A percentile compares a stretch with the other conserved stretches of the same genome.
These are phyloP conservation scores for Trichoderma citrinoviride DNA, from an alignment of 2,329 filamentous ascomycete species.

Conservation along the genomic window DNA sequence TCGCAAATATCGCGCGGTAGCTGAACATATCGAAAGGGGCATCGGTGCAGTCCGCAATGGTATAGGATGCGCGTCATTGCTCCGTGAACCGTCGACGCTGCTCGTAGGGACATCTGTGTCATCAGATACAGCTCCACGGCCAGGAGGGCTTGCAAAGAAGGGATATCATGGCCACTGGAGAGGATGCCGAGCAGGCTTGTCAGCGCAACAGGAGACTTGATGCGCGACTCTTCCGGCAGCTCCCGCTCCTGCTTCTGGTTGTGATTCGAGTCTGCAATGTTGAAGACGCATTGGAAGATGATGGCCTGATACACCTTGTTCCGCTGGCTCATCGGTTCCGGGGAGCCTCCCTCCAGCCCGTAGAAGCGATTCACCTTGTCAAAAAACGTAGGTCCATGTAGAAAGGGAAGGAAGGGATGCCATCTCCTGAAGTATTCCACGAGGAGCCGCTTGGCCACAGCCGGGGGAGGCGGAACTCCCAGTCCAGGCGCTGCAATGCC, in stretches of 20 bases:
- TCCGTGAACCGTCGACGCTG: slow-evolving; percentile 13
- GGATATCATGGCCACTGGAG: slow-evolving; percentile 18
- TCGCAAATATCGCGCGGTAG: slow-evolving; percentile 16
- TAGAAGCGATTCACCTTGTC: slow-evolving; percentile 16
- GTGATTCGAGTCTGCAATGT: slow-evolving; percentile 17
- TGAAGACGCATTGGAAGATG: slow-evolving; percentile 17
- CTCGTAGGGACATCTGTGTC: slow-evolving; percentile 18
- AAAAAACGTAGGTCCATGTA: slow-evolving; percentile 14
- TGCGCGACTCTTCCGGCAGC: slow-evolving; percentile 12
- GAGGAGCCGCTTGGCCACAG: slow-evolving; percentile 12
- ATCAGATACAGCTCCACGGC: slow-evolving; percentile 19
- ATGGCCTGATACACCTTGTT: slow-evolving; percentile 19
- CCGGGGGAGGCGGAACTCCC: slow-evolving; percentile 3
- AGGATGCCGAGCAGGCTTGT: slow-evolving; percentile 14
- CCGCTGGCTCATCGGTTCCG: slow-evolving; percentile 14
- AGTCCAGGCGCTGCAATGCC: slow-evolving; percentile 6
- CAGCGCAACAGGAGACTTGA: slow-evolving; percentile 7
- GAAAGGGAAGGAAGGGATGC: slow-evolving; percentile 14
- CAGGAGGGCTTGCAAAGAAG: slow-evolving; percentile 12
- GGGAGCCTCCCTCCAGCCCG: neutral
- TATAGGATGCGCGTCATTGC: slow-evolving; percentile 16
- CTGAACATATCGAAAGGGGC: slow-evolving; percentile 17
- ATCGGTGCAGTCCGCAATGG: slow-evolving; percentile 17
- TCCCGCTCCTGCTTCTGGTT: slow-evolving; percentile 15
- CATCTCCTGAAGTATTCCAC: slow-evolving; percentile 16